Base-by-base conservation (phyloP, 306 rosid genomes). In the Hippophae tibetana region DNA sequence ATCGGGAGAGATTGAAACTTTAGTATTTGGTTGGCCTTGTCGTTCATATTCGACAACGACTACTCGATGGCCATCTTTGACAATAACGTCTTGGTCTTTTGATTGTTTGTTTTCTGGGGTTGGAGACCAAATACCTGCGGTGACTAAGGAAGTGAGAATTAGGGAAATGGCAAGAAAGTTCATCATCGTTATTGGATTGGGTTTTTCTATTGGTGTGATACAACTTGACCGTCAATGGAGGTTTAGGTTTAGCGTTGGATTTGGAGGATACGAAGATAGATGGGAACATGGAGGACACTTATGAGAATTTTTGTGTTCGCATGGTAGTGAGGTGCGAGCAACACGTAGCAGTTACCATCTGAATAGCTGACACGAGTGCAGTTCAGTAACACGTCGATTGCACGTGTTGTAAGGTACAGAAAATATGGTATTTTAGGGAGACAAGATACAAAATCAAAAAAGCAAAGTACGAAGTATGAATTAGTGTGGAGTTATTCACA, bases 31-130 rank as follows among this genome's bases (percentile, higher is more conserved):
- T 2, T 68, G 55, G 10, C 77, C 89, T 13, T 61, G 75, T 63
- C 76, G 66, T 27, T 86, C 86, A 46, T 79, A 83, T 70, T 92
- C 93, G 7, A 85, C 89, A 0, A 92, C 93, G 1, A 87, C 83
- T 1, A 82, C 80, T 48, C 83, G 64, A 49, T 83, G 86, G 5
- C 92, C 95, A 56, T 80, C 79, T 67, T 75, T 83, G 1, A 87
- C 71, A 3, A 85, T 85, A n/a, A 86, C 74, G 44, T 55, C 68
- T 27, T 7, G 11, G 2, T 57, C 23, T 8, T 14, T 27, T 14
- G 13, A 0, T 52, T 71, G 14, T 23, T 71, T 31, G 66, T 13
- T 54, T 18, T 42, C 25, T 59, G 73, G 76, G 5, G 54, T 13
- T 4, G 97, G 87, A 58, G 87, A 78, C 74, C 81, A 81, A 7